Evolutionary conservation across 1,284 basidiomycete species (phyloP).

Genomic region (Rhizoctonia solani): DNA sequence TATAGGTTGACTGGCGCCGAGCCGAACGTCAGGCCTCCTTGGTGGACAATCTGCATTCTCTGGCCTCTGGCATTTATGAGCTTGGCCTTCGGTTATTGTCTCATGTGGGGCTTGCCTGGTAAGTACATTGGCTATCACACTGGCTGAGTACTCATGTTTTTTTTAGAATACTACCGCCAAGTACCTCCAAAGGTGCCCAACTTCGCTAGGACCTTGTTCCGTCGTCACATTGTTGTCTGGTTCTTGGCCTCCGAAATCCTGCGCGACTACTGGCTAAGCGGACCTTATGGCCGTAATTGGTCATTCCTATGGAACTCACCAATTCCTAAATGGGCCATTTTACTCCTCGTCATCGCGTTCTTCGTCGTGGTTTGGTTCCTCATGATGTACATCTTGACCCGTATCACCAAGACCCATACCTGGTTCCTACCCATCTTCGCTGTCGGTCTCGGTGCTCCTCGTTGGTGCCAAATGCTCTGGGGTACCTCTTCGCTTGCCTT

Average conservation of each 20-base stretch:
- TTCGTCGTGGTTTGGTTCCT: slow-evolving; percentile 84
- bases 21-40: slow-evolving; percentile 61
- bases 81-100: slow-evolving; percentile 76
- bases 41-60: slow-evolving; percentile 81
- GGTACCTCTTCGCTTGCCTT: slow-evolving; percentile 84
- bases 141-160: background rate
- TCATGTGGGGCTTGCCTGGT: slow-evolving; percentile 86
- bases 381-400: slow-evolving; percentile 74
- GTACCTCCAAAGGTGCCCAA: slow-evolving; percentile 91
- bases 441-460: slow-evolving; percentile 85
- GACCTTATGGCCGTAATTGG: slow-evolving; percentile 91
- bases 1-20: slow-evolving; percentile 66
- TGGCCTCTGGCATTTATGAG: slow-evolving; percentile 81
- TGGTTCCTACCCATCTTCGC: slow-evolving; percentile 93
- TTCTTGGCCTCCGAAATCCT: slow-evolving; percentile 88
- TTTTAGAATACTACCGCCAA: slow-evolving; percentile 78
- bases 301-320: slow-evolving; percentile 86
- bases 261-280: slow-evolving; percentile 91
- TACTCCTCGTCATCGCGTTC: slow-evolving; percentile 78
- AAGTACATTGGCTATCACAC: slow-evolving; percentile 39
- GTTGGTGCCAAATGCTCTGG: slow-evolving; percentile 94
- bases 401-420: slow-evolving; percentile 89
- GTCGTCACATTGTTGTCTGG: slow-evolving; percentile 89
- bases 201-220: slow-evolving; percentile 84
- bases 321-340: slow-evolving; percentile 80